Evolutionary conservation across 2,329 filamentous ascomycete genomes (phyloP), one percentile per base, ranked within the genome.

Genomic region (Colletotrichum sojae): DNA sequence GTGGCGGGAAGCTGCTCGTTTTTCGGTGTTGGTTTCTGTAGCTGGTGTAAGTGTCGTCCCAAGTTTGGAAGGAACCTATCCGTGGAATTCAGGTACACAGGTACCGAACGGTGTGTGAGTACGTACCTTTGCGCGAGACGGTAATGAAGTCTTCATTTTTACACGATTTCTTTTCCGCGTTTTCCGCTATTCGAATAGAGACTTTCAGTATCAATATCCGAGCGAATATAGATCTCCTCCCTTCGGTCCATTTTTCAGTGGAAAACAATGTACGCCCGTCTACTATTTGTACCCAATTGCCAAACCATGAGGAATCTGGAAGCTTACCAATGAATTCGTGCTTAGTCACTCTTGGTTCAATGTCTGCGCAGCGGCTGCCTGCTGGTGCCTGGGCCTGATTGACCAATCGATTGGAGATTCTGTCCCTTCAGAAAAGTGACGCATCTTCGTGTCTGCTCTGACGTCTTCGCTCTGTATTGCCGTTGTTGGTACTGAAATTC

Each of bases 31-130:
- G 22, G 65, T 9, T 31, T 16, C 40, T 48, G 43, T 40, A 27
- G 31, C n/a, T 27, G 49, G 63, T 66, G 56, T 66, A 27, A 66
- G 63, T 66, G 31, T 36, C 31, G 31, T 36, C 31, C 31, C 9
- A 6, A 8, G 31, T 10, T 25, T 25, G 22, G 22, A 25, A 25
- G 22, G 22, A 25, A 4, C 1, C 22, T 25, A 25, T 25, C 22
- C 22, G 5, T 25, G 22, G 22, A 4, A 25, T 25, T 25, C 8
- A 36, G 10, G 9, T 2, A 36, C 31, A 8, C 10, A 36, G 31
- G 31, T 36, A 10, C 31, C 27, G 27, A 8, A 31, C 9, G 8
- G 27, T 10, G 27, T 36, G 31, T 6, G 10, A 36, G 31, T 36
- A 36, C 3, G 12, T 48, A 66, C 63, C 48, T 66, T 66, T 16